Percentiles rank a stretch among this genome's conserved stretches.
phyloP scores from a whole-genome alignment of 148 eudicot genomes.

The Vaccinium macrocarpon region DNA sequence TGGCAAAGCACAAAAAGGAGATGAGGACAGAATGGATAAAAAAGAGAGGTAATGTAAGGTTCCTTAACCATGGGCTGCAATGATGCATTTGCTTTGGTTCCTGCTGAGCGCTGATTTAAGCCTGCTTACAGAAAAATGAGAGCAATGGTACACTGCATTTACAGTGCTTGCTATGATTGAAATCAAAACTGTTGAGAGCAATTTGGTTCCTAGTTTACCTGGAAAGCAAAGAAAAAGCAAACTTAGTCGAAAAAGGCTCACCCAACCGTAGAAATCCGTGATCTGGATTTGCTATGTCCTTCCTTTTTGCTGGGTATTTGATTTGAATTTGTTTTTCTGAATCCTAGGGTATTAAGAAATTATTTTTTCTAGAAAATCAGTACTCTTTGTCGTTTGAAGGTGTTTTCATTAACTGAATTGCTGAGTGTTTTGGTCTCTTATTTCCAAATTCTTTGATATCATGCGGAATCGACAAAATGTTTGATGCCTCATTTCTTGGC shows the following conservation, averaged over 20 bases:
- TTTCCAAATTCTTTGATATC: background rate
- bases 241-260: background rate
- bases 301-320: too few relatives aligned
- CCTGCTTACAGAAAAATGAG: background rate
- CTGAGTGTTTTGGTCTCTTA: background rate
- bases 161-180: background rate
- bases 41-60: background rate
- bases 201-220: background rate
- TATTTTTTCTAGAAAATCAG: background rate
- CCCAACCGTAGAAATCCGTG: background rate
- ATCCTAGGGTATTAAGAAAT: too few relatives aligned
- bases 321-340: too few relatives aligned
- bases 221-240: background rate
- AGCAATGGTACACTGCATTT: background rate
- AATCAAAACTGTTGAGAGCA: background rate
- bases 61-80: background rate
- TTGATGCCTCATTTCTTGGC: background rate
- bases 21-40: background rate
- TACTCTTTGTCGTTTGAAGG: background rate
- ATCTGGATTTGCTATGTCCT: background rate
- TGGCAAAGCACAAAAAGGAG: background rate
- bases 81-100: constrained; percentile 2
- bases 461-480: background rate
- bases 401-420: background rate
- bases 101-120: background rate